Evolutionary conservation across 768 basidiomycete genomes (phyloP).

Genomic region (Mycena epipterygia): DNA sequence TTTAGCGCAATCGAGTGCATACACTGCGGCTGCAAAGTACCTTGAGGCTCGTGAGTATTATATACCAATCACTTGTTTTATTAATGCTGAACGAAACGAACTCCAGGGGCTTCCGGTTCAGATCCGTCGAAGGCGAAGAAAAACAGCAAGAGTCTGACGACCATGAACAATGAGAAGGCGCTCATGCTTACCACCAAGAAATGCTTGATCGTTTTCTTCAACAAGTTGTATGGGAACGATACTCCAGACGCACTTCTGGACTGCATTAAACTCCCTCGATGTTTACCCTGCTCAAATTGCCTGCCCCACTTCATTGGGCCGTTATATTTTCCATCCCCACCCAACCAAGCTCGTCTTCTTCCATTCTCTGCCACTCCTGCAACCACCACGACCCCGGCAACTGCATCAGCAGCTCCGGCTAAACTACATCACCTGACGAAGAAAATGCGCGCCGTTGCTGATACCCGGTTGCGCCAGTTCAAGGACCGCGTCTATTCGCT

Average conservation of each 20-base stretch:
- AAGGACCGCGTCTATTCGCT: background rate
- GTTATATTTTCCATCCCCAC: conserved; percentile 9
- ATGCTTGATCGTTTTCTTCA: conserved; percentile 20
- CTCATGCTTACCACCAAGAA: conserved; percentile 21
- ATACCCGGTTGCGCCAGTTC: background rate
- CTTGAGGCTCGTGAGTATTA: too few species aligned
- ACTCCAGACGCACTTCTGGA: conserved; percentile 3
- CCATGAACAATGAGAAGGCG: conserved; percentile 26
- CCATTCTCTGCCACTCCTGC: background rate
- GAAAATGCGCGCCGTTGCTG: conserved; percentile 1
- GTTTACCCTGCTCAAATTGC: conserved; percentile 18
- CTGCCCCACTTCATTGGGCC: background rate
- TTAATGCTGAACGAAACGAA: too few species aligned
- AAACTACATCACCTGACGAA: background rate
- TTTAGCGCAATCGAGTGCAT: too few species aligned
- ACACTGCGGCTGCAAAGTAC: too few species aligned
- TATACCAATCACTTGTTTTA: too few species aligned
- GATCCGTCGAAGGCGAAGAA: background rate
- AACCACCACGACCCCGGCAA: background rate
- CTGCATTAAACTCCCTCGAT: conserved; percentile 8
- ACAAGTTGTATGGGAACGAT: conserved; percentile 16
- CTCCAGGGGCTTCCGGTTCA: too few species aligned
- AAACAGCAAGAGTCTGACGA: background rate
- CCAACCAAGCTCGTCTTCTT: background rate
- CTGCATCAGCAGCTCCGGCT: background rate